phyloP scores from a whole-genome alignment of 768 basidiomycete species.

The Pleurotus ostreatus region DNA sequence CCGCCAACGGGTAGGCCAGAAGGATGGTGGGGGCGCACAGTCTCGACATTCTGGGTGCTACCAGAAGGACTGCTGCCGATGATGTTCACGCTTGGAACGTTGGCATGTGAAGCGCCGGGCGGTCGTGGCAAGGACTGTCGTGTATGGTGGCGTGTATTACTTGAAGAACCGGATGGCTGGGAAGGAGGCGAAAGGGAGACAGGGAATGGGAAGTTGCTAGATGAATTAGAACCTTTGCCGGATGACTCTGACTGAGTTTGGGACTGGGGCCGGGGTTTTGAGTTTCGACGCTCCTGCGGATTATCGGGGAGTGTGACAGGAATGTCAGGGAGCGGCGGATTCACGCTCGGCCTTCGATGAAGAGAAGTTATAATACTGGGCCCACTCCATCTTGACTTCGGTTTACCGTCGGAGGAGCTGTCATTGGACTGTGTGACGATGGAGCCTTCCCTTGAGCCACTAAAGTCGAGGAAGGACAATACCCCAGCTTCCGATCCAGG shows the following conservation, averaged over 20 bases:
- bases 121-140: slow-evolving; percentile 11
- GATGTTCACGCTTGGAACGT: slow-evolving; percentile 4
- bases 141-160: slow-evolving; percentile 14
- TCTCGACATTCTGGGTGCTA: slow-evolving; percentile 16
- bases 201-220: slow-evolving; percentile 40
- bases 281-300: not conserved
- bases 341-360: slow-evolving; percentile 17
- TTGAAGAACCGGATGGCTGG: slow-evolving; percentile 20
- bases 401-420: slow-evolving; percentile 15
- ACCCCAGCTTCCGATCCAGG: slow-evolving; percentile 6
- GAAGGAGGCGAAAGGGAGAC: slow-evolving; percentile 41
- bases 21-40: slow-evolving; percentile 28
- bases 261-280: slow-evolving; percentile 6
- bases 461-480: slow-evolving; percentile 36
- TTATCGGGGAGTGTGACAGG: not conserved
- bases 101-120: not conserved
- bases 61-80: slow-evolving; percentile 4
- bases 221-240: slow-evolving; percentile 15
- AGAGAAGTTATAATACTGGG: slow-evolving; percentile 22
- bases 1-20: slow-evolving; percentile 18
- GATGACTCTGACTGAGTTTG: slow-evolving; percentile 15
- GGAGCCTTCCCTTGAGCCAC: slow-evolving; percentile 26
- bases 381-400: slow-evolving; percentile 38
- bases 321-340: not conserved
- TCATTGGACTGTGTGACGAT: slow-evolving; percentile 19